A percentile compares a stretch with the other conserved stretches of the same genome.
These are phyloP conservation scores for Amaranthus cruentus DNA, from an alignment of 148 eudicot genomes.

Conservation along the genomic window DNA sequence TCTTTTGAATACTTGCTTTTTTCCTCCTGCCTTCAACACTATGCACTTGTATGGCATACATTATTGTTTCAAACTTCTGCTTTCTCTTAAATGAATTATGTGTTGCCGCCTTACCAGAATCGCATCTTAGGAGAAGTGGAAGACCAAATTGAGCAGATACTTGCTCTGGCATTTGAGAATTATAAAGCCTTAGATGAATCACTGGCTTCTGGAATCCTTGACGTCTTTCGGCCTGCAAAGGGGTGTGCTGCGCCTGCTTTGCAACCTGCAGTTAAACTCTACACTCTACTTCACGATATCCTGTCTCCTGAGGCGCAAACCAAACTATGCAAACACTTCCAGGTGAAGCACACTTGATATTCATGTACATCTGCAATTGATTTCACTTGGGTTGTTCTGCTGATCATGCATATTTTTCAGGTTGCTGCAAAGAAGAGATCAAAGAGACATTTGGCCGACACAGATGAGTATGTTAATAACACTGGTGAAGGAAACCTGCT, in stretches of 20 bases:
- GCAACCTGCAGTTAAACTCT: constrained; percentile 81
- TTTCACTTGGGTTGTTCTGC: constrained; percentile 4
- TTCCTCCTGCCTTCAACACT: neutral
- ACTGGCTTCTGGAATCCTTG: constrained; percentile 60
- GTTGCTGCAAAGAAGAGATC: constrained; percentile 93
- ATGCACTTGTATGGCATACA: neutral
- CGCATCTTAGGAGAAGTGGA: constrained; percentile 89
- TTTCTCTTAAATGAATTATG: constrained; percentile 1
- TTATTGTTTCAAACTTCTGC: neutral
- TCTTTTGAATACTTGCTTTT: neutral
- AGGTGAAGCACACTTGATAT: constrained; percentile 38
- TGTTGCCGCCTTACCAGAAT: constrained; percentile 41
- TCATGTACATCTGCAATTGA: neutral
- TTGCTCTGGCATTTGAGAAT: constrained; percentile 78
- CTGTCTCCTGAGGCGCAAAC: constrained; percentile 87
- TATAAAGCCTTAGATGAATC: constrained; percentile 88
- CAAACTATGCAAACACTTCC: constrained; percentile 78
- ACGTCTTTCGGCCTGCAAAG: constrained; percentile 75
- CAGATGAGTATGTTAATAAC: constrained; percentile 72
- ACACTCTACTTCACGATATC: constrained; percentile 82
- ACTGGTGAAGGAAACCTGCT: constrained; percentile 53
- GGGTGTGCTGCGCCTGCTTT: constrained; percentile 79
- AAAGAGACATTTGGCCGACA: constrained; percentile 76
- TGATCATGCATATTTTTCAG: constrained; percentile 30
- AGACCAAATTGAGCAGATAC: constrained; percentile 84